Percentiles rank a stretch among this genome's conserved stretches.
Conservation (phyloP, 1,284 basidiomycete genomes). For the Cystobasidium slooffiae region DNA sequence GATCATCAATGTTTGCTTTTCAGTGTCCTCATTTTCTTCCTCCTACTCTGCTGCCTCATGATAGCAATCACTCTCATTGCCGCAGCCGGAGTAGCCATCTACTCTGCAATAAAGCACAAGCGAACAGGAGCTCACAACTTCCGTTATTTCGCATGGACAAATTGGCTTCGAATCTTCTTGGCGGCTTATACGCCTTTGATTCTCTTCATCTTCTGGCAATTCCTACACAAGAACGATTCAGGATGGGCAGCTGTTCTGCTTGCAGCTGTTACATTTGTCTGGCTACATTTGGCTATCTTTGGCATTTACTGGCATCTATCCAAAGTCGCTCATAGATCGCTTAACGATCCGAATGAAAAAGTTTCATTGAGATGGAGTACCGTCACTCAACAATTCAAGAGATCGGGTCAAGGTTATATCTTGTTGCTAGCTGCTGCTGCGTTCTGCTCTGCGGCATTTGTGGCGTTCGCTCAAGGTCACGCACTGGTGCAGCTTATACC, state of each 20-base stretch:
- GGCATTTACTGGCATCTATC: constrained; percentile 53
- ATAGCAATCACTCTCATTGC: constrained; percentile 46
- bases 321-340: constrained; percentile 26
- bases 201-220: constrained; percentile 82
- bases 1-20: neutral
- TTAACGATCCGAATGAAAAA: constrained; percentile 22
- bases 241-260: constrained; percentile 68
- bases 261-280: constrained; percentile 64
- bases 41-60: constrained; percentile 48
- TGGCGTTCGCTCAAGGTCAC: constrained; percentile 69
- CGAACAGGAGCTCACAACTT: constrained; percentile 52
- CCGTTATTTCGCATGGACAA: constrained; percentile 56
- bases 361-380: constrained; percentile 31
- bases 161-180: constrained; percentile 62
- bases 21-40: constrained; percentile 50
- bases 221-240: constrained; percentile 67
- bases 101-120: constrained; percentile 42
- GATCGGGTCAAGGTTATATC: constrained; percentile 58
- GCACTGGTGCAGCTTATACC: constrained; percentile 74
- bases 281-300: constrained; percentile 62
- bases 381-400: constrained; percentile 58
- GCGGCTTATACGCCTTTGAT: constrained; percentile 64
- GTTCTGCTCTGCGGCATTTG: constrained; percentile 68
- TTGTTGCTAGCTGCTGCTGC: constrained; percentile 57
- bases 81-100: constrained; percentile 54